Percentiles rank a stretch among this genome's conserved stretches.
phyloP scores from a whole-genome alignment of 345 rosid species.

The Salix arbutifolia region DNA sequence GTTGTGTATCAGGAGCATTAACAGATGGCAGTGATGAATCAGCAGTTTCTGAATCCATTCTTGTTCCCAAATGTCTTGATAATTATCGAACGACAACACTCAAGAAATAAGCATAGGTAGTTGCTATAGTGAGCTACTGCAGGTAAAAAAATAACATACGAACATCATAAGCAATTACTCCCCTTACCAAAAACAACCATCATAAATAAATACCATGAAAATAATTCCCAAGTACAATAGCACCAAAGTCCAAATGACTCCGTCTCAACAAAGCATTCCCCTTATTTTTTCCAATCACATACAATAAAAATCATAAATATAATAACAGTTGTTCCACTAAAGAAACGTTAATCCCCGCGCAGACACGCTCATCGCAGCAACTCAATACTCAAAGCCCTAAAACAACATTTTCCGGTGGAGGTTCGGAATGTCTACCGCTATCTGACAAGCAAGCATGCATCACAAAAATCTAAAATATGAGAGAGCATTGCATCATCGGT shows the following conservation, averaged over 20 bases:
- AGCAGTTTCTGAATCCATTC: constrained; percentile 48
- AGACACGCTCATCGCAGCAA: background rate
- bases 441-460: too few relatives aligned
- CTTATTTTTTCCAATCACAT: background rate
- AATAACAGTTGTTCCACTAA: background rate
- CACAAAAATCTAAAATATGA: background rate
- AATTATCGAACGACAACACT: constrained; percentile 13
- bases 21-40: constrained; percentile 41
- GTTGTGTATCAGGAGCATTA: constrained; percentile 37
- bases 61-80: constrained; percentile 3
- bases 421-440: too few relatives aligned
- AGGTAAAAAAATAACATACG: background rate
- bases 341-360: background rate
- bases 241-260: background rate
- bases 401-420: background rate
- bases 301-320: background rate
- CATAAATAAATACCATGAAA: background rate
- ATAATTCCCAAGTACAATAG: background rate
- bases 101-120: constrained; percentile 10
- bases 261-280: background rate
- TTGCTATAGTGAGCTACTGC: background rate
- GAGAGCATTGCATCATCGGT: background rate
- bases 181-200: background rate
- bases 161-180: background rate
- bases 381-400: background rate